These are phyloP conservation scores for Tagetes erecta DNA, from an alignment of 129 eudicot species.

Conservation along the genomic window DNA sequence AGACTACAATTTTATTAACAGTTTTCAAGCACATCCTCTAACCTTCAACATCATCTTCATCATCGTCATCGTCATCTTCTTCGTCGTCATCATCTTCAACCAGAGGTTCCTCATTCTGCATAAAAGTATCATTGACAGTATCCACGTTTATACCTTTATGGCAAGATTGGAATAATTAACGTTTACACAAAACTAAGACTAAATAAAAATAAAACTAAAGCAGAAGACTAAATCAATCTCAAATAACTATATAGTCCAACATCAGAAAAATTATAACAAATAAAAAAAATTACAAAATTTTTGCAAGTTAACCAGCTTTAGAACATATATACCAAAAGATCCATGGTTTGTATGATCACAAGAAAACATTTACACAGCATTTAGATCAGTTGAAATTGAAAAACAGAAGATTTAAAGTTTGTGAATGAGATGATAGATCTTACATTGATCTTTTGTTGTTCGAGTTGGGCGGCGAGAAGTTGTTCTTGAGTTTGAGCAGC, in stretches of 20 bases:
- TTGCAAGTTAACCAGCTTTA: neutral
- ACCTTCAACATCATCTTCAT: conserved; percentile 71
- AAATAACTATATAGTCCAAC: neutral
- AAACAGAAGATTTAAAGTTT: neutral
- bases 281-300: neutral
- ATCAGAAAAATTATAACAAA: neutral
- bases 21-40: conserved; percentile 9
- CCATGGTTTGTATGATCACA: too few relatives aligned
- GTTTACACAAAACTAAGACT: neutral
- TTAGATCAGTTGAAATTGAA: neutral
- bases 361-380: neutral
- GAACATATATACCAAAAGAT: neutral
- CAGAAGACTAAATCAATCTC: neutral
- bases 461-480: conserved; percentile 72
- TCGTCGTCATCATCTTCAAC: conserved; percentile 63
- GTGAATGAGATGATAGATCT: neutral
- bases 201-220: neutral
- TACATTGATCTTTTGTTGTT: conserved; percentile 80
- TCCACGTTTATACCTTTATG: too few relatives aligned
- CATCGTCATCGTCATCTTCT: conserved; percentile 54
- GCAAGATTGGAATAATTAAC: neutral
- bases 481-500: conserved; percentile 85
- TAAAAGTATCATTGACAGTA: conserved; percentile 1
- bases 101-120: conserved; percentile 58
- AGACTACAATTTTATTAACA: neutral